Conservation (phyloP, 352 stramenopile species). For the Phytophthora rubi region DNA sequence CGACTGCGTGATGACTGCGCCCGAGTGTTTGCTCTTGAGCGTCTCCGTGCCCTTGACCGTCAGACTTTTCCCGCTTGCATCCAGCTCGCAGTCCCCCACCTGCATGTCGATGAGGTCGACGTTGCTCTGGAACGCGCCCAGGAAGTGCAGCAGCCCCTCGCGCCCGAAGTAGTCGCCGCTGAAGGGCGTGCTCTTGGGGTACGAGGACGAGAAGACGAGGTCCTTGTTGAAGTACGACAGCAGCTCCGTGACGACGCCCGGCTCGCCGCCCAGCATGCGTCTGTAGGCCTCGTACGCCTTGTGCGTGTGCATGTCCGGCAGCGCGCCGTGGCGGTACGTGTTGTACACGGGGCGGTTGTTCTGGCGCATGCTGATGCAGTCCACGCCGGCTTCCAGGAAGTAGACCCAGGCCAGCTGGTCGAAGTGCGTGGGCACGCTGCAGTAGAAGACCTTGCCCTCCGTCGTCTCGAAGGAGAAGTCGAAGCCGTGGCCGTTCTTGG, state of each 20-base stretch:
- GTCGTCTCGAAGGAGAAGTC: constrained; percentile 88
- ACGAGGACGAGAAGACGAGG: constrained; percentile 85
- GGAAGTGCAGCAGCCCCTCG: constrained; percentile 82
- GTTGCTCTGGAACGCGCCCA: constrained; percentile 77
- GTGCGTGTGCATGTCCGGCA: constrained; percentile 82
- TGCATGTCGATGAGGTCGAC: constrained; percentile 83
- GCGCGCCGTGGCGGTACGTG: constrained; percentile 68
- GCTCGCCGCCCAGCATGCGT: constrained; percentile 66
- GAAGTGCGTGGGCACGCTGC: constrained; percentile 78
- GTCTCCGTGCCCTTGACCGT: constrained; percentile 84
- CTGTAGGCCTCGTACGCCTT: constrained; percentile 82
- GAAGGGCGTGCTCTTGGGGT: constrained; percentile 82
- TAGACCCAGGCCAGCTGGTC: constrained; percentile 88
- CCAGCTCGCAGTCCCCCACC: constrained; percentile 67
- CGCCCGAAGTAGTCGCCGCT: constrained; percentile 86
- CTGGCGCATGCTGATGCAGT: constrained; percentile 82
- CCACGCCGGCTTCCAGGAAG: constrained; percentile 82
- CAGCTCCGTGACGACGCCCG: constrained; percentile 61
- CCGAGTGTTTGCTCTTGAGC: constrained; percentile 82
- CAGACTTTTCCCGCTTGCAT: constrained; percentile 70
- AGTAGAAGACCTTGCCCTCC: constrained; percentile 88
- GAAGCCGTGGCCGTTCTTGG: constrained; percentile 81
- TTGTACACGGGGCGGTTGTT: constrained; percentile 88
- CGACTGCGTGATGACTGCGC: constrained; percentile 69
- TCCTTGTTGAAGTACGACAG: constrained; percentile 92